Base-by-base conservation (phyloP, 495 filamentous ascomycete genomes). In the Penicillium pulvis region DNA sequence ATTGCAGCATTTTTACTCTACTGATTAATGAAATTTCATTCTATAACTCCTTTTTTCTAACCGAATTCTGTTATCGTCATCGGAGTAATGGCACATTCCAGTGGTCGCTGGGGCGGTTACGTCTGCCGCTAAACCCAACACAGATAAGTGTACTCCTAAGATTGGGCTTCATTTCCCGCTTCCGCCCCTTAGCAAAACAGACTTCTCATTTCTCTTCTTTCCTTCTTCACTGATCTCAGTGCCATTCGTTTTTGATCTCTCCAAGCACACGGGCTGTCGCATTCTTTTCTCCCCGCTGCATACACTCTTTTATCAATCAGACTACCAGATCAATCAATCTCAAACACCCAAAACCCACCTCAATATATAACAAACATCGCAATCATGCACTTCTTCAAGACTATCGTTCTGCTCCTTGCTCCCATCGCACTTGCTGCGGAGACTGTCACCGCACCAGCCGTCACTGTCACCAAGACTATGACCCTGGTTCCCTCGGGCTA, bases 321-420 rank as follows among this genome's bases (percentile, higher is more conserved):
- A 36, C 3, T 11, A 41, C n/a, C 39, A 41, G 16, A 41, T 42
- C 50, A 47, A 59, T 31, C 53, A 51, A 53, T 23, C 53, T 35
- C 24, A 33, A 58, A 36, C 20, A 57, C 33, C 45, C 59, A 56
- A 19, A 61, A 51, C 45, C 57, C 45, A 33, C 16, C 19, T 30
- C 56, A 36, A 30, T 20, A 49, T 41, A 41, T 41, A 16, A 24
- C 4, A 44, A 17, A 53, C 35, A 23, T 23, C 35, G 43, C 24
- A 61, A 75, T 41, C 11, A 78, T 77, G 74, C 65, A 73, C 46
- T 63, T 79, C 67, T 55, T 64, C 59, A 78, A 75, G 65, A 49
- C 70, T 53, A 51, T 75, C 48, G 39, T 74, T 36, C 56, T 73
- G 51, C 65, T 71, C 52, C 64, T 75, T 10, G 68, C 64, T 36